Evolutionary conservation across 352 stramenopile species (phyloP).

Genomic region (Sclerospora graminicola): DNA sequence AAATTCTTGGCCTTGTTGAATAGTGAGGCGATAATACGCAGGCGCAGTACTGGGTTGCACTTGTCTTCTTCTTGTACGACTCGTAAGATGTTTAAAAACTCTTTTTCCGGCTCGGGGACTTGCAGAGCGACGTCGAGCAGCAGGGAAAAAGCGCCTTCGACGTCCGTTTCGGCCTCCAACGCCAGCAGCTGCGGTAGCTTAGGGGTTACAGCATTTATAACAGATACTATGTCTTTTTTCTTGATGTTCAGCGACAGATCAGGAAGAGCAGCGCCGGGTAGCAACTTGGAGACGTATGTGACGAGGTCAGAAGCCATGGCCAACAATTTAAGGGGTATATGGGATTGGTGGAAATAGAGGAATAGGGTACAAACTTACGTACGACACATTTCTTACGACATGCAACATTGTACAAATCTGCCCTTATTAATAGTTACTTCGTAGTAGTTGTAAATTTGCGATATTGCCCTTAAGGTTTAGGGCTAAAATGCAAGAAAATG

Average conservation of each 20-base stretch:
- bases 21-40: slow-evolving; percentile 57
- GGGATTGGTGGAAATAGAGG: background rate
- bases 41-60: slow-evolving; percentile 51
- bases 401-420: no score
- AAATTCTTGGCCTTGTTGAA: slow-evolving; percentile 66
- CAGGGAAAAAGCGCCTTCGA: slow-evolving; percentile 63
- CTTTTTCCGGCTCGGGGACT: slow-evolving; percentile 21
- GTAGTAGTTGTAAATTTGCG: no score
- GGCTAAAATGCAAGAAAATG: no score
- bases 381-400: no score
- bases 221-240: slow-evolving; percentile 41
- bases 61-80: slow-evolving; percentile 33
- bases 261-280: slow-evolving; percentile 28
- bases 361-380: no score
- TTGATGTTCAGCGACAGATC: slow-evolving; percentile 53
- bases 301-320: slow-evolving; percentile 47
- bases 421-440: no score
- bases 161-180: slow-evolving; percentile 65
- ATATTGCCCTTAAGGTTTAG: no score
- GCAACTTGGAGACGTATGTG: slow-evolving; percentile 71
- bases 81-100: slow-evolving; percentile 39
- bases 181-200: slow-evolving; percentile 50
- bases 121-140: slow-evolving; percentile 45
- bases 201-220: slow-evolving; percentile 35
- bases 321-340: background rate